Percentiles rank a stretch among this genome's conserved stretches.
Evolutionary conservation across 2,329 filamentous ascomycete species (phyloP).

Genomic region (Teratosphaeria pseudoeucalypti): DNA sequence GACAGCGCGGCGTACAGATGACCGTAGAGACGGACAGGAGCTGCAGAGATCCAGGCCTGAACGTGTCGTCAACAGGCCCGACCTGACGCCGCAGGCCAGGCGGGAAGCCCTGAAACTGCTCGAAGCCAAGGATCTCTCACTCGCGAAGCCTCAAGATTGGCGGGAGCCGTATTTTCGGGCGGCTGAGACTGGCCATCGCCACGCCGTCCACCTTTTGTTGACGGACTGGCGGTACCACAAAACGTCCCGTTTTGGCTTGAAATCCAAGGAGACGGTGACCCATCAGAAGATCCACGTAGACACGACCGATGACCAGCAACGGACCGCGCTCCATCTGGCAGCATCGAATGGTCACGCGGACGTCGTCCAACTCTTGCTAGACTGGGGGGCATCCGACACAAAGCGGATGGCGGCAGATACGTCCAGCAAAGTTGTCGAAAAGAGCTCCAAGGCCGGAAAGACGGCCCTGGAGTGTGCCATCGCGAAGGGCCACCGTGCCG

Average conservation of each 20-base stretch:
- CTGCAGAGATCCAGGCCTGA: not conserved
- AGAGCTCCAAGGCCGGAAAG: not conserved
- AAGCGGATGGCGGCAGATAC: not conserved
- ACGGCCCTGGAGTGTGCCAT: not conserved
- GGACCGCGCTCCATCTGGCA: not conserved
- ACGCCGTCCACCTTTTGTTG: not conserved
- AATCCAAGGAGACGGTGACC: not conserved
- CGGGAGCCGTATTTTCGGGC: not conserved
- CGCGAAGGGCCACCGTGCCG: not conserved
- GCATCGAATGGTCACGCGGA: not conserved
- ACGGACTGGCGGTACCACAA: not conserved
- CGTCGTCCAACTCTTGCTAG: not conserved
- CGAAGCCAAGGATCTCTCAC: not conserved
- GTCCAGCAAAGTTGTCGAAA: not conserved
- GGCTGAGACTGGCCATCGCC: not conserved
- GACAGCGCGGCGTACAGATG: not conserved
- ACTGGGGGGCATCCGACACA: not conserved
- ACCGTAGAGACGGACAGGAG: not conserved
- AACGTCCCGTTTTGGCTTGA: not conserved
- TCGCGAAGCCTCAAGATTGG: not conserved
- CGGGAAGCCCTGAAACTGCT: not conserved
- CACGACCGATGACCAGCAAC: not conserved
- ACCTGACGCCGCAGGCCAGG: not conserved
- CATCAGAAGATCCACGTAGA: not conserved
- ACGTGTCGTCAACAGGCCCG: not conserved